Conservation (phyloP, 495 filamentous ascomycete species). For the Aspergillus incahuasiensis region DNA sequence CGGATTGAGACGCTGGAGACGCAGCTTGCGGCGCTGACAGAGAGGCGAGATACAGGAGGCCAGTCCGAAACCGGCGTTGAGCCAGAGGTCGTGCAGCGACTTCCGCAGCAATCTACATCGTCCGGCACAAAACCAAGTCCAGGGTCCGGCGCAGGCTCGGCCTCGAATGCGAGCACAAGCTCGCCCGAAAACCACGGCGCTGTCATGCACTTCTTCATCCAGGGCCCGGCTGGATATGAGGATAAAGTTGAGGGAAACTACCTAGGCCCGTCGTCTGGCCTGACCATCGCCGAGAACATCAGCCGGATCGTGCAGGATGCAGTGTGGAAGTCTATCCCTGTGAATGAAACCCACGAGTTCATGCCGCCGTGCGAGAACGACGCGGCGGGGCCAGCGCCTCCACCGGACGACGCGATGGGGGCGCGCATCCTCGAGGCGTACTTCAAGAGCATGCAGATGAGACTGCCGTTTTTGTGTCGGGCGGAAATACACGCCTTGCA, state of each 20-base stretch:
- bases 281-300: constrained; percentile 33
- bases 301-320: constrained; percentile 34
- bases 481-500: constrained; percentile 32
- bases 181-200: background rate
- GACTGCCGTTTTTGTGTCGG: constrained; percentile 37
- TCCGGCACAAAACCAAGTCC: background rate
- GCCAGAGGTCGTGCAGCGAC: too few relatives aligned
- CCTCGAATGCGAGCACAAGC: background rate
- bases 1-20: constrained; percentile 23
- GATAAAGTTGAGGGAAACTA: constrained; percentile 21
- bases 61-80: too few relatives aligned
- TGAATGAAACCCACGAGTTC: constrained; percentile 20
- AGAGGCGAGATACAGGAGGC: background rate
- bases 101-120: too few relatives aligned
- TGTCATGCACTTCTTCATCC: constrained; percentile 27
- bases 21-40: constrained; percentile 9
- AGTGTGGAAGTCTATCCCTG: constrained; percentile 30
- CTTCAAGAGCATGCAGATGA: constrained; percentile 32
- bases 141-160: background rate
- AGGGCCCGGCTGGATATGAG: constrained; percentile 20
- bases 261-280: constrained; percentile 36
- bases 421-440: constrained; percentile 33
- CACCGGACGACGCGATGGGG: constrained; percentile 33
- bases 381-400: constrained; percentile 18
- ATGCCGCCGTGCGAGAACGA: constrained; percentile 16